phyloP scores from a whole-genome alignment of 2,329 filamentous ascomycete species.

The Macroventuria anomochaeta region DNA sequence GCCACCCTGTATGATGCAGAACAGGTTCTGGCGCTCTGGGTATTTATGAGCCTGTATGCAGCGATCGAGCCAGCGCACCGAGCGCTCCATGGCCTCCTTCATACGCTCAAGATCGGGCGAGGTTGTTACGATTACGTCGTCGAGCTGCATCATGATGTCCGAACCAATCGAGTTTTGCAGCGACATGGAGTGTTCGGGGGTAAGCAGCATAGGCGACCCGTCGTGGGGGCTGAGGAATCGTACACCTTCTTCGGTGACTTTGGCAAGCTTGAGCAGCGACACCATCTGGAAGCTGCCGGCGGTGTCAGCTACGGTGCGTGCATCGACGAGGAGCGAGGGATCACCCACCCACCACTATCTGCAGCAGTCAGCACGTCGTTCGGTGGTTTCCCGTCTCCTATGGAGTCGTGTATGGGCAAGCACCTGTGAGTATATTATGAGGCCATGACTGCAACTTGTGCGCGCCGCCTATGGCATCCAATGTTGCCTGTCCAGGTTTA shows the following conservation, averaged over 20 bases:
- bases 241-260: conserved; percentile 93
- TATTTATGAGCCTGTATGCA: conserved; percentile 90
- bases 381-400: not conserved
- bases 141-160: conserved; percentile 99
- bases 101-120: conserved; percentile 88
- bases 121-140: conserved; percentile 96
- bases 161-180: conserved; percentile 92
- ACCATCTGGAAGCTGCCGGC: conserved; percentile 92
- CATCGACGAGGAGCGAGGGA: conserved; percentile 21
- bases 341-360: conserved; percentile 56
- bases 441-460: conserved; percentile 96
- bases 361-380: conserved; percentile 35
- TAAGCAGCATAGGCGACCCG: conserved; percentile 93
- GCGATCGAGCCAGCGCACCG: conserved; percentile 92
- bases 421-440: conserved; percentile 85
- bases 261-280: conserved; percentile 88
- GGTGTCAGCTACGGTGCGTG: conserved; percentile 36
- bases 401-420: conserved; percentile 12
- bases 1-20: conserved; percentile 98
- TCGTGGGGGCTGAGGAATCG: conserved; percentile 96
- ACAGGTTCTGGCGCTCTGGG: conserved; percentile 85
- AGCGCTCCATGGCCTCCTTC: conserved; percentile 92
- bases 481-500: conserved; percentile 88
- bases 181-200: conserved; percentile 94
- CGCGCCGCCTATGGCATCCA: conserved; percentile 87